phyloP scores from a whole-genome alignment of 176 grass and related monocot species.

The Aegilops umbellulata region DNA sequence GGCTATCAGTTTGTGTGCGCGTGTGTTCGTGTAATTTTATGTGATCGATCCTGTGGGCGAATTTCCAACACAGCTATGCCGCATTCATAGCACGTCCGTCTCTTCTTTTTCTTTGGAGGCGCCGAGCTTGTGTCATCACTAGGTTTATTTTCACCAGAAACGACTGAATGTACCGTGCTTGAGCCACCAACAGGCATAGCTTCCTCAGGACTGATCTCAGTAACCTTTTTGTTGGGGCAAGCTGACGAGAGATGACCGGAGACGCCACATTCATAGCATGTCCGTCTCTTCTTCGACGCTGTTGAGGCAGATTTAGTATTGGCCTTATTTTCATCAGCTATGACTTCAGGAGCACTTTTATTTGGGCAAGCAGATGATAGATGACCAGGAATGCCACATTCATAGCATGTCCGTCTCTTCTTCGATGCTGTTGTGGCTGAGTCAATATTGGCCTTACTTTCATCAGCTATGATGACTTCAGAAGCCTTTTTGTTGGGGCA shows the following conservation, averaged over 20 bases:
- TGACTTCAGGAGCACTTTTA: constrained; percentile 29
- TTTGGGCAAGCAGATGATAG: constrained; percentile 72
- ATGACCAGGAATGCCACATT: constrained; percentile 66
- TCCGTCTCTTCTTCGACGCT: constrained; percentile 39
- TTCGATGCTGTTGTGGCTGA: constrained; percentile 39
- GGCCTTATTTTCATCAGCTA: too few species aligned
- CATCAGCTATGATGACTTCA: constrained; percentile 26
- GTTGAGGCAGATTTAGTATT: too few species aligned
- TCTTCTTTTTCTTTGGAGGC: constrained; percentile 67
- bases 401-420: constrained; percentile 74
- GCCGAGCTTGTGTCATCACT: constrained; percentile 22
- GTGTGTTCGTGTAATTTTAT: too few species aligned
- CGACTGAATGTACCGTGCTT: constrained; percentile 1
- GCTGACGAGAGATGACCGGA: constrained; percentile 70
- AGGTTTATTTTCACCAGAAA: constrained; percentile 20
- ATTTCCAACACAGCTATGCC: constrained; percentile 37
- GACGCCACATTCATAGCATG: constrained; percentile 66
- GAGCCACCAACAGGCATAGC: constrained; percentile 4
- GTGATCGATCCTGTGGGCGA: too few species aligned
- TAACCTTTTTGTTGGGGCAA: constrained; percentile 59
- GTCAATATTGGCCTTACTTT: constrained; percentile 30
- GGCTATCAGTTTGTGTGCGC: too few species aligned
- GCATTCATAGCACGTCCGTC: constrained; percentile 75
- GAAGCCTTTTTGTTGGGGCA: constrained; percentile 63
- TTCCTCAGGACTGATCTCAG: neutral